Evolutionary conservation across 805 yeast genomes (phyloP).

Genomic region (Jamesozyma jinghongensis): DNA sequence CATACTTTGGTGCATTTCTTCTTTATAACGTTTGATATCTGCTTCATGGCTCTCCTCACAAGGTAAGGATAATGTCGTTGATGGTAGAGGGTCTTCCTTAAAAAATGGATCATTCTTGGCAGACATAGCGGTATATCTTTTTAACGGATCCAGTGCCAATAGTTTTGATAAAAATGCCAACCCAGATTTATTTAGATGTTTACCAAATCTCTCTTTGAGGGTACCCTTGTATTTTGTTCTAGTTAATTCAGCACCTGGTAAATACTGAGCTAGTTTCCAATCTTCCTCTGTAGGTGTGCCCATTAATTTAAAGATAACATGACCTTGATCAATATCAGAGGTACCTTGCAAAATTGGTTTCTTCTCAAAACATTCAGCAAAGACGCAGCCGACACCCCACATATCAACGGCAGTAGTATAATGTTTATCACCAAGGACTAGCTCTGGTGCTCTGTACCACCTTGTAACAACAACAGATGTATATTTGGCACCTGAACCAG

Average conservation of each 20-base stretch:
- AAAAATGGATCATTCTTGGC: conserved; percentile 71
- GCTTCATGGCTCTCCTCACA: conserved; percentile 87
- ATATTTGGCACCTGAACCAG: conserved; percentile 35
- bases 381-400: conserved; percentile 97
- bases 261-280: conserved; percentile 52
- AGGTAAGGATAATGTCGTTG: conserved; percentile 45
- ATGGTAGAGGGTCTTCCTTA: conserved; percentile 56
- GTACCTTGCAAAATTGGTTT: conserved; percentile 80
- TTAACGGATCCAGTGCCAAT: conserved; percentile 59
- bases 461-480: conserved; percentile 83
- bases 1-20: conserved; percentile 30
- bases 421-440: conserved; percentile 71
- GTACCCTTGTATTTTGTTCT: conserved; percentile 31
- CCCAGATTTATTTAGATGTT: conserved; percentile 34
- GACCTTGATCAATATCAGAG: conserved; percentile 82
- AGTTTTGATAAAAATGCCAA: conserved; percentile 51
- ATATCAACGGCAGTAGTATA: conserved; percentile 94
- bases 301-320: conserved; percentile 64
- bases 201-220: conserved; percentile 41
- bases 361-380: conserved; percentile 78
- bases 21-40: conserved; percentile 54
- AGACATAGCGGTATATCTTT: conserved; percentile 67
- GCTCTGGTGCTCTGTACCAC: conserved; percentile 97
- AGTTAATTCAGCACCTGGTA: conserved; percentile 44
- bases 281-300: conserved; percentile 63